Percentiles rank a stretch among this genome's conserved stretches.
phyloP scores from a whole-genome alignment of 768 basidiomycete genomes.

The Termitomyces sp. region DNA sequence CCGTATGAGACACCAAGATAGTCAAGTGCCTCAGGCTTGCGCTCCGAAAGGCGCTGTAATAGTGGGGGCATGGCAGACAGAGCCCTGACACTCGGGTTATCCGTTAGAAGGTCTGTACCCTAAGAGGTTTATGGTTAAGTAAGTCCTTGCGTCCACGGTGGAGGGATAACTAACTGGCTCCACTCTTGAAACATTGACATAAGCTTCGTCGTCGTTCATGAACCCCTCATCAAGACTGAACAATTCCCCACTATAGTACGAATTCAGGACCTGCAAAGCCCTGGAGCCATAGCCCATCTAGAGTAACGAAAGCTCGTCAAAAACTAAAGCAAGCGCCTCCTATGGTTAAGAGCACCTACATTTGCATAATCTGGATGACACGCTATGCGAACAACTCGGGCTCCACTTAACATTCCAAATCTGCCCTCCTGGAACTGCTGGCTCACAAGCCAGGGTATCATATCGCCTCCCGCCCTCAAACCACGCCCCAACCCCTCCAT shows the following conservation, averaged over 20 bases:
- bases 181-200: constrained; percentile 51
- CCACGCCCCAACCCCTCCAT: constrained; percentile 84
- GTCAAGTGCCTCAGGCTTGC: constrained; percentile 85
- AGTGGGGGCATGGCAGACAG: constrained; percentile 85
- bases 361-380: constrained; percentile 94
- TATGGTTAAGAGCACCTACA: constrained; percentile 37
- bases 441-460: constrained; percentile 96
- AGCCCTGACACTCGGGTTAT: constrained; percentile 68
- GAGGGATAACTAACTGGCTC: constrained; percentile 29
- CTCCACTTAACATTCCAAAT: constrained; percentile 89
- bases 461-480: constrained; percentile 83
- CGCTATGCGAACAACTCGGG: constrained; percentile 86
- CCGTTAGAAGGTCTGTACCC: constrained; percentile 58
- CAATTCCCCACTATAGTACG: constrained; percentile 91
- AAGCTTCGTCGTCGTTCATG: constrained; percentile 44
- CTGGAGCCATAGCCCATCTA: constrained; percentile 97
- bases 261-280: constrained; percentile 79
- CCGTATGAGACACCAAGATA: constrained; percentile 97
- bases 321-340: not conserved
- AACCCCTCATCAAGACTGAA: constrained; percentile 76
- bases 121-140: constrained; percentile 8
- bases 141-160: not conserved
- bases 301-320: not conserved
- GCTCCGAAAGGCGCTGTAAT: constrained; percentile 83
- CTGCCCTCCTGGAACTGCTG: constrained; percentile 95